phyloP scores from a whole-genome alignment of 2,329 filamentous ascomycete genomes.

The Hymenoscyphus scutula region DNA sequence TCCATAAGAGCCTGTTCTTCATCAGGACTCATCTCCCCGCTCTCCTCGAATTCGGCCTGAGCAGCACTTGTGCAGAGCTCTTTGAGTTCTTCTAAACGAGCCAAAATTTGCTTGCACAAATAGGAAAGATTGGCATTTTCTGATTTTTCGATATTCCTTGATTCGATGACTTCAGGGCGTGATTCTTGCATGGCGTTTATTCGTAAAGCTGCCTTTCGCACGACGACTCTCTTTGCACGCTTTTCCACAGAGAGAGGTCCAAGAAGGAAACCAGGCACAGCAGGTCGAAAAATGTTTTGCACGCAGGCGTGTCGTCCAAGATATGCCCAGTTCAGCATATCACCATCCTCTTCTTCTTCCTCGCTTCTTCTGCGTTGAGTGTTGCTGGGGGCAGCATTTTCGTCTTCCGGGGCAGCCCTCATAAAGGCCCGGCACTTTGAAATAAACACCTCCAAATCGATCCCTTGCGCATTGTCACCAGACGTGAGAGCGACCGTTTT shows the following conservation, averaged over 20 bases:
- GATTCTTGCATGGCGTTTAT: constrained; percentile 67
- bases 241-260: constrained; percentile 89
- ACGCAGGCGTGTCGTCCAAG: constrained; percentile 77
- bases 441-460: constrained; percentile 90
- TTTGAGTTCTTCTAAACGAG: constrained; percentile 54
- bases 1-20: constrained; percentile 56
- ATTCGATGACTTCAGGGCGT: constrained; percentile 73
- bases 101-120: constrained; percentile 73
- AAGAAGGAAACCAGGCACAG: constrained; percentile 78
- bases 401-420: constrained; percentile 58
- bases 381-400: constrained; percentile 46
- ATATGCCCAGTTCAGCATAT: constrained; percentile 82
- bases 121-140: constrained; percentile 77
- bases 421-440: constrained; percentile 88
- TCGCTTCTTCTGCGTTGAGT: constrained; percentile 47
- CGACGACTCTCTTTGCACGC: constrained; percentile 66
- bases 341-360: constrained; percentile 67
- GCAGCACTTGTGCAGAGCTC: constrained; percentile 42
- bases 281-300: constrained; percentile 69
- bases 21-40: constrained; percentile 47
- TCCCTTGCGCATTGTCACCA: constrained; percentile 68
- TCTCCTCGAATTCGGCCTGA: constrained; percentile 43
- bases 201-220: constrained; percentile 66
- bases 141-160: constrained; percentile 68
- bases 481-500: constrained; percentile 72